phyloP scores from a whole-genome alignment of 331 rosid species.

The Quercus lobata region DNA sequence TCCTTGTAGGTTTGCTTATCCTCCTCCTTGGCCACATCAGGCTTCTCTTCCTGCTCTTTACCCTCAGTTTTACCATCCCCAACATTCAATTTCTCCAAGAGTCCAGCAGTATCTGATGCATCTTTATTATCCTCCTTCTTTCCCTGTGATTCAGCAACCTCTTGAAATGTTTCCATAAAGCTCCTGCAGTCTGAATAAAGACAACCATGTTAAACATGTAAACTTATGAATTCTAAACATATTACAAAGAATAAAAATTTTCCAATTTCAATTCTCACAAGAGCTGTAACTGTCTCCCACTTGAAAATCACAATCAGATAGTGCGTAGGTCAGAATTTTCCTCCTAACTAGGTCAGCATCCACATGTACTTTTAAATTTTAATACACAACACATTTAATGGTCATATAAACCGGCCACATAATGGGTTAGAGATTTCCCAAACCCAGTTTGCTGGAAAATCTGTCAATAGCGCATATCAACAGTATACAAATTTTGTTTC shows the following conservation, averaged over 20 bases:
- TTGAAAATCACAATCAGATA: too few relatives aligned
- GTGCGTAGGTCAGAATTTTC: too few relatives aligned
- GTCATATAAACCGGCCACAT: too few relatives aligned
- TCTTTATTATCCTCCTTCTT: conserved; percentile 1
- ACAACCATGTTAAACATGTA: not conserved
- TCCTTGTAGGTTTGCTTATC: not conserved
- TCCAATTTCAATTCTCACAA: too few relatives aligned
- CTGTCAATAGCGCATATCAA: too few relatives aligned
- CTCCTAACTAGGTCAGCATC: too few relatives aligned
- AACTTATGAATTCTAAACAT: not conserved
- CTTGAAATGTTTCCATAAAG: conserved; percentile 3
- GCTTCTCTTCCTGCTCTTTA: not conserved
- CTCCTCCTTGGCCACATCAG: not conserved
- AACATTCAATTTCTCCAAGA: not conserved
- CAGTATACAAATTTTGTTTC: too few relatives aligned
- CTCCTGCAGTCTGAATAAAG: not conserved
- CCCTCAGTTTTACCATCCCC: not conserved
- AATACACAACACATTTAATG: too few relatives aligned
- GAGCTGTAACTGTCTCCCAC: too few relatives aligned
- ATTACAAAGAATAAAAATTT: not conserved
- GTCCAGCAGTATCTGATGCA: not conserved
- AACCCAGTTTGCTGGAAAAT: too few relatives aligned
- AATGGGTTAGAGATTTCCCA: too few relatives aligned
- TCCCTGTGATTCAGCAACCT: conserved; percentile 12
- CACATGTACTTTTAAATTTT: too few relatives aligned